phyloP scores from a whole-genome alignment of 2,329 filamentous ascomycete species.

The Exophiala aquamarina region DNA sequence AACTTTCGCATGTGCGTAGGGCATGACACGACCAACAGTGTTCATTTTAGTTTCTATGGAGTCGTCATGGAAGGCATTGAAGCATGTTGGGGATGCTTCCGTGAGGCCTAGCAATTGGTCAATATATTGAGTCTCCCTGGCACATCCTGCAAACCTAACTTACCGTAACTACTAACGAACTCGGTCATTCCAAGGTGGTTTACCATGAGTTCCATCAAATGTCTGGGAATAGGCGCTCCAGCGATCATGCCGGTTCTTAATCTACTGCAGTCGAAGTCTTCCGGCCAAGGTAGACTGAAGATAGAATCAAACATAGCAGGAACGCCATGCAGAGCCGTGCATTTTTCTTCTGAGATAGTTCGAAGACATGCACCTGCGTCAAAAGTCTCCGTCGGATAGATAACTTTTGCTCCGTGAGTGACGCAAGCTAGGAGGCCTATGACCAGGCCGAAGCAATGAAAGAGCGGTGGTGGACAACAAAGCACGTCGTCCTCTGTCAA shows the following conservation, averaged over 20 bases:
- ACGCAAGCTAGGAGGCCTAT: conserved; percentile 71
- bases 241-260: conserved; percentile 77
- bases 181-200: conserved; percentile 72
- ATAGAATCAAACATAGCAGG: conserved; percentile 80
- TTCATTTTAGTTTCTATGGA: conserved; percentile 64
- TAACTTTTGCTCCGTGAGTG: conserved; percentile 73
- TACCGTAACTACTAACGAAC: conserved; percentile 65
- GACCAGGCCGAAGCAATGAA: conserved; percentile 83
- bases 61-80: conserved; percentile 76
- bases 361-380: conserved; percentile 65
- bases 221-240: conserved; percentile 72
- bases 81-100: conserved; percentile 76
- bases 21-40: conserved; percentile 74
- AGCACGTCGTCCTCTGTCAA: conserved; percentile 66
- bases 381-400: conserved; percentile 75
- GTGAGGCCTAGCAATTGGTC: conserved; percentile 58
- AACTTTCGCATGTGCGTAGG: conserved; percentile 75
- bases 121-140: background rate
- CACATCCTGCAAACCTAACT: conserved; percentile 14
- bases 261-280: conserved; percentile 48
- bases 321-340: conserved; percentile 76
- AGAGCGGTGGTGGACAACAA: conserved; percentile 79
- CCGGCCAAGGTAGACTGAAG: conserved; percentile 49
- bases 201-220: conserved; percentile 72
- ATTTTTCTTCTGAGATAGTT: conserved; percentile 65